These are phyloP conservation scores for Nigrograna mackinnonii DNA, from an alignment of 2,329 filamentous ascomycete species.

Conservation along the genomic window DNA sequence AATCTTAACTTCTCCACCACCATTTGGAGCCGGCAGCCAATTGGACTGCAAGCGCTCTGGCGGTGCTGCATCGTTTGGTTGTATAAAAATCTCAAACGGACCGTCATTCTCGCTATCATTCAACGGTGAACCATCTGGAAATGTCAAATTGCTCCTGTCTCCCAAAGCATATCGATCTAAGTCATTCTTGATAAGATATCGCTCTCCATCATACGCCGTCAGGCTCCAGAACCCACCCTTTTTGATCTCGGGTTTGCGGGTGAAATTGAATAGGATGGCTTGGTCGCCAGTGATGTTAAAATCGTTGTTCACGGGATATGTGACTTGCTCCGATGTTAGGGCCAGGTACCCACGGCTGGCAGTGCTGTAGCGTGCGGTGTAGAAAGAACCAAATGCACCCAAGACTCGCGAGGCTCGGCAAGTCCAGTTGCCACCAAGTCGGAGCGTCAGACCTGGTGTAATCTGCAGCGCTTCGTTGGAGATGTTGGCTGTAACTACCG, in stretches of 20 bases:
- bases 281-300: neutral
- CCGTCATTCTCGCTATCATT: neutral
- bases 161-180: conserved; percentile 1
- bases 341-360: conserved; percentile 2
- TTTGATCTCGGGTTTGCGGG: neutral
- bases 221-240: conserved; percentile 5
- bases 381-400: conserved; percentile 2
- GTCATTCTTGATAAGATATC: conserved; percentile 2
- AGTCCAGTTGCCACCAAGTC: conserved; percentile 1
- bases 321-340: neutral
- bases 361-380: neutral
- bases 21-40: neutral
- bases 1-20: neutral
- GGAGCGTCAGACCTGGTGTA: neutral
- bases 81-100: conserved; percentile 2
- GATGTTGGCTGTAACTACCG: conserved; percentile 1
- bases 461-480: neutral
- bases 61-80: neutral
- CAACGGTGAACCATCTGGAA: conserved; percentile 1
- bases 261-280: conserved; percentile 3
- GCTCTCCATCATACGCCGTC: conserved; percentile 1
- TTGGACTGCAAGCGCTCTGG: conserved; percentile 1
- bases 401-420: neutral
- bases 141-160: conserved; percentile 4
- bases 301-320: neutral